Base-by-base conservation (phyloP, 192 early-diverging fungal genomes). In the Funneliformis mosseae region DNA sequence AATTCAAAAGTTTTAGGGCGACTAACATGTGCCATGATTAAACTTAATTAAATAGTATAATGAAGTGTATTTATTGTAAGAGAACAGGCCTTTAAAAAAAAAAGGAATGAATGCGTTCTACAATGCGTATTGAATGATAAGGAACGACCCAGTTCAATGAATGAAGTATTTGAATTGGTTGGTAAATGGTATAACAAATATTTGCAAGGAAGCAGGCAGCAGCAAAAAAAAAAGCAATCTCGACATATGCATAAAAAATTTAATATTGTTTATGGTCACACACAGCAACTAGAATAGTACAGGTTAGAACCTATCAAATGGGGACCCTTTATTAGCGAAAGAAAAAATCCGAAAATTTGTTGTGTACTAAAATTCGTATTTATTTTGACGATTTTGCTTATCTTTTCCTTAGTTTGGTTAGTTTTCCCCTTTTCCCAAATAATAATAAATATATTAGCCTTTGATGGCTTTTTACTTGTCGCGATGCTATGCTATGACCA, bases 31-130 rank as follows among this genome's bases (percentile, higher is more conserved):
- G 73, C 73, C 73, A 75, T 75, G 9, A 21, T 60, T 27, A 50
- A 11, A 1, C 11, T 27, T 9, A 25, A 28, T 66, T 66, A n/a
- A 66, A 66, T 16, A 25, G 63, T 66, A 9, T 14, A 28, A 25
- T 33, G 27, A 66, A 66, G 28, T 66, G 81, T 82, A 82, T 82
- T 83, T 74, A 7, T 9, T 14, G 23, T n/a, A 39, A 7, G 21
- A 46, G 64, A 78, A 16, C 21, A 64, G 45, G 77, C 23, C n/a
- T 62, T 27, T 12, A 62, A 71, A n/a, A 70, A 72, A 25, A 27
- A 63, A 50, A 76, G 48, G 70, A 61, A 25, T n/a, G 61, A 66
- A 43, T 25, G 27, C 38, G 79, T 28, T 50, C 38, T 27, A 28
- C 14, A 27, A 50, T 28, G 23, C 27, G 25, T 38, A 59, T 28